A percentile compares a stretch with the other conserved stretches of the same genome.
Evolutionary conservation across 306 rosid species (phyloP).

Genomic region (Trifolium fragiferum): DNA sequence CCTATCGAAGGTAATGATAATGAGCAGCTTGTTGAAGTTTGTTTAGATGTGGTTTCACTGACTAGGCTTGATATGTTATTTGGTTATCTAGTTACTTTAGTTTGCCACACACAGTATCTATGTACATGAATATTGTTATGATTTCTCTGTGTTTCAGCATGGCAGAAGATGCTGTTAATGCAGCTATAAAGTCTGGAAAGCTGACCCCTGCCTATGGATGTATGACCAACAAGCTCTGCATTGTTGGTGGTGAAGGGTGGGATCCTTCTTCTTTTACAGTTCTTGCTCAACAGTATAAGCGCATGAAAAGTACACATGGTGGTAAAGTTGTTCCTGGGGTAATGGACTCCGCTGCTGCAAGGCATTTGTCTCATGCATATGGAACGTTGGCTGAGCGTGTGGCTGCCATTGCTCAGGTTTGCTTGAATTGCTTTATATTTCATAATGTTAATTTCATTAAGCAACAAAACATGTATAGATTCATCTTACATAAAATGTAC

Average conservation of each 20-base stretch:
- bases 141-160: slow-evolving; percentile 67
- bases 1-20: slow-evolving; percentile 84
- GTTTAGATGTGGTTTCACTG: slow-evolving; percentile 39
- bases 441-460: slow-evolving; percentile 14
- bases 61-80: slow-evolving; percentile 14
- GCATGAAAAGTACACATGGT: slow-evolving; percentile 75
- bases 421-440: slow-evolving; percentile 43
- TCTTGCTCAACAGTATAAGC: slow-evolving; percentile 86
- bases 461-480: slow-evolving; percentile 16
- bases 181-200: slow-evolving; percentile 92
- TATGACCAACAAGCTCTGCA: slow-evolving; percentile 62
- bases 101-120: slow-evolving; percentile 36
- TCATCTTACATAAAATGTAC: slow-evolving; percentile 27
- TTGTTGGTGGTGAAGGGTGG: slow-evolving; percentile 96
- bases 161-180: slow-evolving; percentile 99
- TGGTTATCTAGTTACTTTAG: slow-evolving; percentile 17
- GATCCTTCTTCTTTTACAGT: slow-evolving; percentile 89
- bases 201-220: slow-evolving; percentile 70
- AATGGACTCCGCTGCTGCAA: slow-evolving; percentile 89
- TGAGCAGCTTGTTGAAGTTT: slow-evolving; percentile 38
- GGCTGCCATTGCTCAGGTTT: slow-evolving; percentile 96
- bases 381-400: slow-evolving; percentile 87
- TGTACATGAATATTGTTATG: slow-evolving; percentile 41
- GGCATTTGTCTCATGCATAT: slow-evolving; percentile 89
- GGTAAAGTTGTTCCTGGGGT: slow-evolving; percentile 92